Evolutionary conservation across 176 grass and related monocot genomes (phyloP).

Genomic region (Thinopyrum elongatum): DNA sequence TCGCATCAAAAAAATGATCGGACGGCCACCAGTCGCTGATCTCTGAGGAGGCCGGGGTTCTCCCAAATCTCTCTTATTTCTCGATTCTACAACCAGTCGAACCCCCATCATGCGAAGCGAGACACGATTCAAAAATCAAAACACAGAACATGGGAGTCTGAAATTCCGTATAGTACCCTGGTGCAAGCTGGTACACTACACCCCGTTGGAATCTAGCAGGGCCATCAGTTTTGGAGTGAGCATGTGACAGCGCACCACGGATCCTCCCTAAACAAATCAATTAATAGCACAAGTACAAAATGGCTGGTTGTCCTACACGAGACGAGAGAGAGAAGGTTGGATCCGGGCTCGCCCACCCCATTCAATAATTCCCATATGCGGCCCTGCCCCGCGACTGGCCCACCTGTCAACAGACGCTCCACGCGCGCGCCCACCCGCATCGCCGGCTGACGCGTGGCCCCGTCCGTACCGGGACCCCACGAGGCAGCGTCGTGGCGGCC

Average conservation of each 20-base stretch:
- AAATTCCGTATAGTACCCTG: not conserved
- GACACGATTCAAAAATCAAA: not conserved
- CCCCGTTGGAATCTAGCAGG: not conserved
- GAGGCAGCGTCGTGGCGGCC: not conserved
- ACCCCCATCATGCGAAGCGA: not conserved
- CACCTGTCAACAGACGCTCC: constrained; percentile 6
- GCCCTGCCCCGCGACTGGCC: not conserved
- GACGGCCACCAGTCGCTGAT: no score
- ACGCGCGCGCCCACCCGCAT: not conserved
- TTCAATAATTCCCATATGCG: constrained; percentile 23
- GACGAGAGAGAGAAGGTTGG: not conserved
- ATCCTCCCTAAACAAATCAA: not conserved
- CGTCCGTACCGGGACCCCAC: fast-evolving
- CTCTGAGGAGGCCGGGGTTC: no score
- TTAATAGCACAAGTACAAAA: not conserved
- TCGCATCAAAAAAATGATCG: no score
- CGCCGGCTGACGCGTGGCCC: fast-evolving
- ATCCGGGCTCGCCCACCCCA: not conserved
- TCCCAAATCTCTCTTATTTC: no score
- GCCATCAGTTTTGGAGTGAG: not conserved
- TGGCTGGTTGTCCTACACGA: not conserved
- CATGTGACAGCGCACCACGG: not conserved
- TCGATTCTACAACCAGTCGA: not conserved
- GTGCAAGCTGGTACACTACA: not conserved
- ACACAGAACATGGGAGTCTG: not conserved